Evolutionary conservation across 441 rosid genomes (phyloP).

Genomic region (Populus trichocarpa): DNA sequence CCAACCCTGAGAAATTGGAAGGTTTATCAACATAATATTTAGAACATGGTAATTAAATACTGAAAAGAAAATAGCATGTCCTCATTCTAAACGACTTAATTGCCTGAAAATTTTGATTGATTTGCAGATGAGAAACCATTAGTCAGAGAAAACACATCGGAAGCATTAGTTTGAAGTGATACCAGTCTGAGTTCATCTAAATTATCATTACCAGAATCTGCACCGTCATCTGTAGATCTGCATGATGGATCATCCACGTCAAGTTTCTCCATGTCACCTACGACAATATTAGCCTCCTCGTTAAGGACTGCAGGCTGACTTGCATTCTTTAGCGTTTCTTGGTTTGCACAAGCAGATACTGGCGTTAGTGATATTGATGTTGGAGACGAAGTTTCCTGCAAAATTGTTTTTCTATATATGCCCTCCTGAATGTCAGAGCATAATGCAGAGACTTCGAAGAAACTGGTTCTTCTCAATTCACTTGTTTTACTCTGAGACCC

Average conservation of each 20-base stretch:
- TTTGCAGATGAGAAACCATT: slow-evolving; percentile 10
- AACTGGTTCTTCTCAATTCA: slow-evolving; percentile 1
- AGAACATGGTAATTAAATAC: slow-evolving; percentile 9
- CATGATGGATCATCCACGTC: slow-evolving; percentile 7
- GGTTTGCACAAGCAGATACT: not conserved
- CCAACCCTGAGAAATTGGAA: slow-evolving; percentile 5
- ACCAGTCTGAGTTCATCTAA: slow-evolving; percentile 9
- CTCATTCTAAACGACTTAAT: slow-evolving; percentile 13
- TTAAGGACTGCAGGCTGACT: not conserved
- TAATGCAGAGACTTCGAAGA: not conserved
- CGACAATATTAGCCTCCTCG: not conserved
- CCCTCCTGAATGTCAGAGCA: not conserved
- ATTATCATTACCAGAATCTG: slow-evolving; percentile 11
- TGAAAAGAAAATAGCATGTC: not conserved
- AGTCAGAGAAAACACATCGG: slow-evolving; percentile 6
- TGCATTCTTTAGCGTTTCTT: not conserved
- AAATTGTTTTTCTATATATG: not conserved
- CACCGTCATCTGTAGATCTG: slow-evolving; percentile 1
- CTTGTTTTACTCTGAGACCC: not conserved
- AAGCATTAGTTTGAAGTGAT: not conserved
- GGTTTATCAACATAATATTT: slow-evolving; percentile 26
- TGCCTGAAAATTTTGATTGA: slow-evolving; percentile 12
- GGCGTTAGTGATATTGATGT: not conserved
- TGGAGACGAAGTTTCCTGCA: not conserved
- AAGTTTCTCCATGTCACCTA: slow-evolving; percentile 16